Conservation (phyloP, 2,329 filamentous ascomycete genomes). For the Paecilomyces dactylethromorphus region DNA sequence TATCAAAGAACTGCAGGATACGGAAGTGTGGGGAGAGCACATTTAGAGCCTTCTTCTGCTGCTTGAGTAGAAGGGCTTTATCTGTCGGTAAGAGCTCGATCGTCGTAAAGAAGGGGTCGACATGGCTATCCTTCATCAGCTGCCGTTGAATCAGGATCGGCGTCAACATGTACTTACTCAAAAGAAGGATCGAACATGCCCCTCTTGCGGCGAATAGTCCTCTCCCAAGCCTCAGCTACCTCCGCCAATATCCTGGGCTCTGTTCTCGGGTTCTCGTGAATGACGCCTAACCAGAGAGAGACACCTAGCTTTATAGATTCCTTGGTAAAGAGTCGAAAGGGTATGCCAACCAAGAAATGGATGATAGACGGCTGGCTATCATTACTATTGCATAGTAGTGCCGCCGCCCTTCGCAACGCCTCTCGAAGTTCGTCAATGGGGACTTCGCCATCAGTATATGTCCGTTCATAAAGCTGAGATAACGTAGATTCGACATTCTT, state of each 20-base stretch:
- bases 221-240: slow-evolving; percentile 86
- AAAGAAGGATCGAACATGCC: slow-evolving; percentile 75
- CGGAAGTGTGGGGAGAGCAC: slow-evolving; percentile 80
- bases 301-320: slow-evolving; percentile 93
- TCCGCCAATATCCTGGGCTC: slow-evolving; percentile 80
- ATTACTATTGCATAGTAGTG: slow-evolving; percentile 72
- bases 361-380: slow-evolving; percentile 72
- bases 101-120: slow-evolving; percentile 83
- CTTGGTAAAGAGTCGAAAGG: slow-evolving; percentile 88
- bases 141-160: neutral
- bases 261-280: slow-evolving; percentile 88
- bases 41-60: slow-evolving; percentile 73
- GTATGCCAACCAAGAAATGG: slow-evolving; percentile 84
- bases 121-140: slow-evolving; percentile 44
- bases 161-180: slow-evolving; percentile 40
- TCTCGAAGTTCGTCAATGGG: slow-evolving; percentile 71
- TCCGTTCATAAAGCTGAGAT: slow-evolving; percentile 64
- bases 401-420: slow-evolving; percentile 75
- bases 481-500: slow-evolving; percentile 54
- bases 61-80: slow-evolving; percentile 63
- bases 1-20: slow-evolving; percentile 80
- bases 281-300: slow-evolving; percentile 92
- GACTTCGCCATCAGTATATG: slow-evolving; percentile 62
- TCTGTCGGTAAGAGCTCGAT: slow-evolving; percentile 93
- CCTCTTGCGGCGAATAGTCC: slow-evolving; percentile 66